Percentiles rank a stretch among this genome's conserved stretches.
These are phyloP conservation scores for Xenoacremonium recifei DNA, from an alignment of 2,329 filamentous ascomycete genomes.

Conservation along the genomic window DNA sequence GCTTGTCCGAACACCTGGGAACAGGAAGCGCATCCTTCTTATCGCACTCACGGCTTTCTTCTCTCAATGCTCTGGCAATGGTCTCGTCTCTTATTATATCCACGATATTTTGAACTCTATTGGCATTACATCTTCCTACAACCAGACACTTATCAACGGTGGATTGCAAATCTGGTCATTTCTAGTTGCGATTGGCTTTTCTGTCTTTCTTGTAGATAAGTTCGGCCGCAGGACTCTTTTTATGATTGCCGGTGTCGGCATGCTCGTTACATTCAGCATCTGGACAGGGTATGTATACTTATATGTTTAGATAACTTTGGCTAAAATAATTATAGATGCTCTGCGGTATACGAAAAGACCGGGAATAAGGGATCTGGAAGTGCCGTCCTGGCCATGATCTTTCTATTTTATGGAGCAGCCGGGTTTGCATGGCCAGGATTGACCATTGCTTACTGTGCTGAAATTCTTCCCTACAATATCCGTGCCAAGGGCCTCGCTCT, in stretches of 20 bases:
- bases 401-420: too few relatives aligned
- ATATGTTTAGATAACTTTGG: too few relatives aligned
- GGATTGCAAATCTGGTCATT: conserved; percentile 27
- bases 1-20: too few relatives aligned
- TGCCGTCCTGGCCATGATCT: too few relatives aligned
- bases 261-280: conserved; percentile 31
- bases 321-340: conserved; percentile 26
- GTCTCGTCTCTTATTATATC: conserved; percentile 37
- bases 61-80: too few relatives aligned
- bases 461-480: conserved; percentile 22
- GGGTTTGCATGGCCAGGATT: too few relatives aligned
- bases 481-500: conserved; percentile 22
- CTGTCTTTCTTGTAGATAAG: conserved; percentile 35
- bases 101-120: conserved; percentile 35
- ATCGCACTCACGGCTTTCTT: too few relatives aligned
- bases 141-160: conserved; percentile 20
- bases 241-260: conserved; percentile 33
- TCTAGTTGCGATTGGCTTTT: conserved; percentile 13
- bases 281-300: conserved; percentile 27
- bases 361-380: too few relatives aligned
- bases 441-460: too few relatives aligned
- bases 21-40: too few relatives aligned
- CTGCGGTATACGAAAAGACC: too few relatives aligned
- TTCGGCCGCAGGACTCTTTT: conserved; percentile 38
- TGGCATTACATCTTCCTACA: conserved; percentile 34